Evolutionary conservation across 1,284 basidiomycete species (phyloP).

Genomic region (Stygiomarasmius scandens): DNA sequence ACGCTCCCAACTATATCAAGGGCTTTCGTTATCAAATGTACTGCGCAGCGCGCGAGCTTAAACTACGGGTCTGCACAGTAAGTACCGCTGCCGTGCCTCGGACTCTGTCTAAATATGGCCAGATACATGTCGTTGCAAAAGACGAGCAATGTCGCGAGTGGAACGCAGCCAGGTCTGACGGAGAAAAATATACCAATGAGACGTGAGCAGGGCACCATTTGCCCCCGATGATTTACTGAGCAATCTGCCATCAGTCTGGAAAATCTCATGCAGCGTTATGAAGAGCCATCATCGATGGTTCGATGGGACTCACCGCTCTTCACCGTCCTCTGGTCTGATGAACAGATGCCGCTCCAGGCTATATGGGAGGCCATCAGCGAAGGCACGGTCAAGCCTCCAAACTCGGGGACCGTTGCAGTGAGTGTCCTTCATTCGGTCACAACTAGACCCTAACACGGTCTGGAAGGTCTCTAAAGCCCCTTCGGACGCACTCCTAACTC

Average conservation of each 20-base stretch:
- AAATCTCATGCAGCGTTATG: constrained; percentile 87
- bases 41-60: constrained; percentile 90
- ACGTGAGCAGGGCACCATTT: constrained; percentile 57
- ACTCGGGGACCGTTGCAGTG: constrained; percentile 83
- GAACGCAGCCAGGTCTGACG: constrained; percentile 62
- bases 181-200: constrained; percentile 61
- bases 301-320: constrained; percentile 97
- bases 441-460: neutral
- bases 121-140: constrained; percentile 80
- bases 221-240: neutral
- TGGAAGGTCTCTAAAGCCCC: constrained; percentile 75
- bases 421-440: constrained; percentile 28
- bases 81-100: constrained; percentile 32
- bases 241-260: constrained; percentile 73
- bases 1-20: constrained; percentile 96
- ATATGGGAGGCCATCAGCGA: constrained; percentile 85
- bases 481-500: constrained; percentile 76
- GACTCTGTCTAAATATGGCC: neutral
- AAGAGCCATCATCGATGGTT: constrained; percentile 96
- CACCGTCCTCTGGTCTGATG: constrained; percentile 78
- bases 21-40: constrained; percentile 97
- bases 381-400: constrained; percentile 84
- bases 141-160: constrained; percentile 79
- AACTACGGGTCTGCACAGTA: constrained; percentile 86
- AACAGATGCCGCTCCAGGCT: constrained; percentile 64